phyloP scores from a whole-genome alignment of 495 filamentous ascomycete genomes.

The Podospora comata region DNA sequence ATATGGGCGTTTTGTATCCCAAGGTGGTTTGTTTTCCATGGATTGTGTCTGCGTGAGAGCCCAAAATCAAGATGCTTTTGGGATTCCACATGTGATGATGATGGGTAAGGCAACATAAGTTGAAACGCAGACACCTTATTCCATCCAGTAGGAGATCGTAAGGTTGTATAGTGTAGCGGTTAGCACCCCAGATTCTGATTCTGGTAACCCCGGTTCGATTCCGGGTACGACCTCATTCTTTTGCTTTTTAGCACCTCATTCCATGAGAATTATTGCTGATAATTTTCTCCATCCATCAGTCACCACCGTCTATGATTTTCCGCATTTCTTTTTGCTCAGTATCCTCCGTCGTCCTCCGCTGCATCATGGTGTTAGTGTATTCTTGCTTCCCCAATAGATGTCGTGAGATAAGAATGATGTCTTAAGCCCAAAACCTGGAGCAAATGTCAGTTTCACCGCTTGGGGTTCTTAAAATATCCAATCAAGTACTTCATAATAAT shows the following conservation, averaged over 20 bases:
- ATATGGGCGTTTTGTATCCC: not conserved
- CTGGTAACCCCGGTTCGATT: slow-evolving; percentile 28
- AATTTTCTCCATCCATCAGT: too few species aligned
- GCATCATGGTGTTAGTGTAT: too few species aligned
- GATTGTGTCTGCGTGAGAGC: too few species aligned
- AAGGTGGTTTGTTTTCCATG: not conserved
- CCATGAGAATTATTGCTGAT: too few species aligned
- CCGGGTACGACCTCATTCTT: slow-evolving; percentile 25
- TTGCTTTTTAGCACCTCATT: not conserved
- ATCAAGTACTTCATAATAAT: not conserved
- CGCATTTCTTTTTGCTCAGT: too few species aligned
- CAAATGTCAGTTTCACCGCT: too few species aligned
- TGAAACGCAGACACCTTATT: not conserved
- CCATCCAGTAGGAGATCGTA: not conserved
- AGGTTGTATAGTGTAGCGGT: slow-evolving; percentile 27
- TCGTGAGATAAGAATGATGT: too few species aligned
- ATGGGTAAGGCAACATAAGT: not conserved
- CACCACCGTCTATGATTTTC: too few species aligned
- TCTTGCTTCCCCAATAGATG: too few species aligned
- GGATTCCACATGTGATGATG: not conserved
- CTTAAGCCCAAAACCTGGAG: too few species aligned
- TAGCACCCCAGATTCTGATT: slow-evolving; percentile 29
- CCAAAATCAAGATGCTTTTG: too few species aligned
- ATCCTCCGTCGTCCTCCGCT: too few species aligned
- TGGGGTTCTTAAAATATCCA: slow-evolving; percentile 1